Conservation (phyloP, 2,329 filamentous ascomycete genomes). For the Diaporthe citrichinensis region DNA sequence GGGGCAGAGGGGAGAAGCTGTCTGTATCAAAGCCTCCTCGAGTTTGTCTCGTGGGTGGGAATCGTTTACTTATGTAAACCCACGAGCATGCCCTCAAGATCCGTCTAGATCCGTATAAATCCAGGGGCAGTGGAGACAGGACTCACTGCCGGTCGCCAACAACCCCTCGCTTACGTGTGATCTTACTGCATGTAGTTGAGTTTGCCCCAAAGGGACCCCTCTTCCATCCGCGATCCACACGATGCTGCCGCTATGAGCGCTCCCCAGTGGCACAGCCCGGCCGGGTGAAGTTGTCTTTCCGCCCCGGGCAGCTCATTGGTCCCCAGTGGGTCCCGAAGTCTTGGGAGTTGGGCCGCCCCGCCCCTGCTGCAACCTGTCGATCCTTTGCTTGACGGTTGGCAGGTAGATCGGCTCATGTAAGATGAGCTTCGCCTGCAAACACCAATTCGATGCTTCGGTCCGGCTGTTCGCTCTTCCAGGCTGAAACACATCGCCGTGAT, state of each 20-base stretch:
- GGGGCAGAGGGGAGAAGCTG: not conserved
- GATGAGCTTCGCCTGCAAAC: not conserved
- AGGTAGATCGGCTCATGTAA: constrained; percentile 6
- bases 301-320: constrained; percentile 17
- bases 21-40: not conserved
- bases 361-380: not conserved
- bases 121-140: constrained; percentile 21
- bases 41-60: not conserved
- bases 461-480: not conserved
- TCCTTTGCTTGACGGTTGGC: constrained; percentile 4
- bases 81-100: constrained; percentile 7
- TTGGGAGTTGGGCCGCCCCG: constrained; percentile 20
- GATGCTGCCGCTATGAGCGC: not conserved
- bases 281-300: not conserved
- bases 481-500: not conserved
- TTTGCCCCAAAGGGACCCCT: not conserved
- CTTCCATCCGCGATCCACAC: constrained; percentile 6
- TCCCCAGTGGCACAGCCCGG: not conserved
- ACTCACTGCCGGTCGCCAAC: not conserved
- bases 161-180: constrained; percentile 23
- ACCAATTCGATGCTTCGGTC: not conserved
- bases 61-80: constrained; percentile 17
- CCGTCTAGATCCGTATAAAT: constrained; percentile 19
- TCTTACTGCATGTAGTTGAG: constrained; percentile 14
- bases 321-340: not conserved